Evolutionary conservation across 139 green algal species (phyloP).

Genomic region (Chlamydomonas sp.): DNA sequence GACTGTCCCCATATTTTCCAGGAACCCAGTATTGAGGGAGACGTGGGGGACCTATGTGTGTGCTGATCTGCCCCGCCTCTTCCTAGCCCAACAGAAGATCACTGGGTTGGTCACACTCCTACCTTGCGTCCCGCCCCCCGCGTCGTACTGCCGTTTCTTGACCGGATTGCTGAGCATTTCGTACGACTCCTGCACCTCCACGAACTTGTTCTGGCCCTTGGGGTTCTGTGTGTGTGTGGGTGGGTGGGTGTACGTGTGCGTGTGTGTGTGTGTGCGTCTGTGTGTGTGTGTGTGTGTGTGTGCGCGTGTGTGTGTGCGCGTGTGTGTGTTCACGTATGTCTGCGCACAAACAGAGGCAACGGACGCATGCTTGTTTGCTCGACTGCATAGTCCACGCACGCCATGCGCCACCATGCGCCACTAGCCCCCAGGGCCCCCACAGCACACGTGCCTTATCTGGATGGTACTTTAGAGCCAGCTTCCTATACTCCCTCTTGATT

Average conservation of each 20-base stretch:
- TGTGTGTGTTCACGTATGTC: no score
- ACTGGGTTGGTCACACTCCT: not conserved
- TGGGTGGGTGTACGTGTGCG: no score
- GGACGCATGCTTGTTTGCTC: no score
- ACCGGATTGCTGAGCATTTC: conserved; percentile 25
- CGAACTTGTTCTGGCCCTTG: conserved; percentile 20
- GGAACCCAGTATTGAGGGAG: no score
- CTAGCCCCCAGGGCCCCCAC: no score
- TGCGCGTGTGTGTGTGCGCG: not conserved
- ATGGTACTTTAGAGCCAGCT: conserved; percentile 32
- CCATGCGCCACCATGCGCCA: no score
- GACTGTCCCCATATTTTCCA: not conserved
- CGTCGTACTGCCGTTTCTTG: conserved; percentile 25
- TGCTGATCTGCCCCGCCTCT: no score
- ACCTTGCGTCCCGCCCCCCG: conserved; percentile 12
- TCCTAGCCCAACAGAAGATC: not conserved
- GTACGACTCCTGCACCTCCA: conserved; percentile 31
- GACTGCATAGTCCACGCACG: no score
- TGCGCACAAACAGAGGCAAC: no score
- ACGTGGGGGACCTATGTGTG: no score
- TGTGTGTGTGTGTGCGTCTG: no score
- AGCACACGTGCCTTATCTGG: conserved; percentile 33
- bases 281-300: not conserved
- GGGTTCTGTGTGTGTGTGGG: conserved; percentile 25
- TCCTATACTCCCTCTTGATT: conserved; percentile 31